A percentile compares a stretch with the other conserved stretches of the same genome.
Conservation (phyloP, 441 rosid species). For the Pelargonium fulgidum region DNA sequence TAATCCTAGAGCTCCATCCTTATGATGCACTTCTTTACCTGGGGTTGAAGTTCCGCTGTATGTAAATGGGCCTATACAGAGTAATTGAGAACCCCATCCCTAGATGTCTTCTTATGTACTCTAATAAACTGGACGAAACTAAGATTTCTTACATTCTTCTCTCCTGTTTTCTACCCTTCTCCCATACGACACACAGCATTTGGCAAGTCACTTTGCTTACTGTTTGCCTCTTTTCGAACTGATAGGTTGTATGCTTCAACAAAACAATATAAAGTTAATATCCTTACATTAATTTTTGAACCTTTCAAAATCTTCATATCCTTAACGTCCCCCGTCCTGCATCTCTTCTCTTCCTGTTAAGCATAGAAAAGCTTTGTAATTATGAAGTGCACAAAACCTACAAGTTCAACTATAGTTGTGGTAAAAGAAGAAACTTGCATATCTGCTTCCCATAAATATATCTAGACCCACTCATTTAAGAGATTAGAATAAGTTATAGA, state of each 20-base stretch:
- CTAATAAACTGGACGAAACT: too few relatives aligned
- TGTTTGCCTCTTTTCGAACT: neutral
- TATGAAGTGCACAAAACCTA: neutral
- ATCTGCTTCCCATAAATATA: neutral
- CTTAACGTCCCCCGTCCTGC: conserved; percentile 11
- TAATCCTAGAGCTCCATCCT: too few relatives aligned
- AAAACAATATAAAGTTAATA: conserved; percentile 9
- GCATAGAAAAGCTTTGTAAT: neutral
- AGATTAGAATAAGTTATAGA: neutral
- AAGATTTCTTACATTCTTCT: too few relatives aligned
- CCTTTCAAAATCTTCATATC: conserved; percentile 10
- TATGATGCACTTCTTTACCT: too few relatives aligned
- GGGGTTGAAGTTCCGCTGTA: too few relatives aligned
- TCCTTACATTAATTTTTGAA: conserved; percentile 13
- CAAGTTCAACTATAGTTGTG: neutral
- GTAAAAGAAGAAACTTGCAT: neutral
- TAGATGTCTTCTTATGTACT: too few relatives aligned
- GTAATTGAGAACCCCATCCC: too few relatives aligned
- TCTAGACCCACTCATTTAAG: neutral
- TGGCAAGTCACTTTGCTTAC: neutral
- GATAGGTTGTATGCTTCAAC: neutral
- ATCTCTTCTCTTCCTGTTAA: conserved; percentile 22
- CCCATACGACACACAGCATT: neutral
- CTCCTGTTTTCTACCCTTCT: neutral
- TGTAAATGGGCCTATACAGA: too few relatives aligned